A percentile compares a stretch with the other conserved stretches of the same genome.
Evolutionary conservation across 169 alveolate species (phyloP).

Genomic region (Plasmodium coatneyi): DNA sequence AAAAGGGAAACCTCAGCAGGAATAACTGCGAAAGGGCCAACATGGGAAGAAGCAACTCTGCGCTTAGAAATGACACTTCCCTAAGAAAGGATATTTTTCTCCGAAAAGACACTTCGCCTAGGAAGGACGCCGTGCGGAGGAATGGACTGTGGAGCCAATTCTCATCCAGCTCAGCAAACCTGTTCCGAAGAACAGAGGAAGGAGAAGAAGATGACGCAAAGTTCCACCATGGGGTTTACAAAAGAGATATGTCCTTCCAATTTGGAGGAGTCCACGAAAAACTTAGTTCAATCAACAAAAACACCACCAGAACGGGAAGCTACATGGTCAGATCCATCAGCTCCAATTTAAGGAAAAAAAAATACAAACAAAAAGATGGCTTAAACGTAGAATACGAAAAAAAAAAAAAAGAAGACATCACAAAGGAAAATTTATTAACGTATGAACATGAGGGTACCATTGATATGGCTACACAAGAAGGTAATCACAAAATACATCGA

Average conservation of each 20-base stretch:
- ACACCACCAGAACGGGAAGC: conserved; percentile 5
- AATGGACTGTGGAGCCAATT: background rate
- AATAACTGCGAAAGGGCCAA: background rate
- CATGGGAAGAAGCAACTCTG: background rate
- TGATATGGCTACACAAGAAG: background rate
- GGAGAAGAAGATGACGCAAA: background rate
- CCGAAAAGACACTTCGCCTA: too few relatives aligned
- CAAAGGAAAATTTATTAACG: conserved; percentile 70
- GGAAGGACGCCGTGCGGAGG: background rate
- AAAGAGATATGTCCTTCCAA: conserved; percentile 10
- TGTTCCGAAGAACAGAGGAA: background rate
- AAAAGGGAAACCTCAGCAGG: background rate
- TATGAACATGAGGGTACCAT: conserved; percentile 33
- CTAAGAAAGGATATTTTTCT: too few relatives aligned
- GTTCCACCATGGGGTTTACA: background rate
- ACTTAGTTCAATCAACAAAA: background rate
- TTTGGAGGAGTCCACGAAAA: conserved; percentile 8
- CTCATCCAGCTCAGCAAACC: background rate
- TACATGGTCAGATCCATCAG: conserved; percentile 65
- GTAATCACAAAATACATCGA: background rate
- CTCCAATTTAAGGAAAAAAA: conserved; percentile 51
- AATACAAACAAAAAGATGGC: conserved; percentile 17
- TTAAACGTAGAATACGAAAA: conserved; percentile 54
- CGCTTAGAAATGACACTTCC: background rate
- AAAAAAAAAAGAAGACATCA: conserved; percentile 70